Evolutionary conservation across 768 basidiomycete genomes (phyloP).

Genomic region (Amyloporia xantha): DNA sequence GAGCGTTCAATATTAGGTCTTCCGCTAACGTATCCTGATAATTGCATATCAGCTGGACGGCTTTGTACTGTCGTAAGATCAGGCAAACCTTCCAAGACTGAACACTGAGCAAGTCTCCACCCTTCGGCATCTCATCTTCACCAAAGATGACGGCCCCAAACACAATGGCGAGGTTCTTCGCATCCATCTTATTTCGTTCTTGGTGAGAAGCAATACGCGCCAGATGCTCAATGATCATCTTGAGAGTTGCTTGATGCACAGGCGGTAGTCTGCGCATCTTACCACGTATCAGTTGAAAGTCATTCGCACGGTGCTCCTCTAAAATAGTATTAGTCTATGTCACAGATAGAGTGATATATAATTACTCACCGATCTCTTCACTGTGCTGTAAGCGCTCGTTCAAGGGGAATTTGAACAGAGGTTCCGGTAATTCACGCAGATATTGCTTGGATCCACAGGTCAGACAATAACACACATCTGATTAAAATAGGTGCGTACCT

Average conservation of each 20-base stretch:
- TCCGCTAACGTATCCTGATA: conserved; percentile 69
- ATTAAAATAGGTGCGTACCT: conserved; percentile 42
- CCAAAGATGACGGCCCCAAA: conserved; percentile 88
- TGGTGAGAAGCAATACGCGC: conserved; percentile 57
- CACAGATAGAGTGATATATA: background rate
- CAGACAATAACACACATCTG: background rate
- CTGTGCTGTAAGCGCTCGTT: conserved; percentile 79
- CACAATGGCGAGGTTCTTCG: conserved; percentile 86
- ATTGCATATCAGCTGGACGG: background rate
- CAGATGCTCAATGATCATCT: conserved; percentile 77
- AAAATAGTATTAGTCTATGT: conserved; percentile 3
- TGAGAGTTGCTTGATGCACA: conserved; percentile 82
- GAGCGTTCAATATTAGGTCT: conserved; percentile 69
- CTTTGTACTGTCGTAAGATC: background rate
- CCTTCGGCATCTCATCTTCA: conserved; percentile 81
- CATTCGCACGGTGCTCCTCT: conserved; percentile 69
- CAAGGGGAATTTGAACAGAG: conserved; percentile 75
- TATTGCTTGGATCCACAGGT: conserved; percentile 44
- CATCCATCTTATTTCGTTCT: conserved; percentile 89
- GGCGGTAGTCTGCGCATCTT: conserved; percentile 80
- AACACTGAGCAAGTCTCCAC: conserved; percentile 67
- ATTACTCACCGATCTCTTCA: conserved; percentile 60
- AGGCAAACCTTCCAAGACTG: conserved; percentile 60
- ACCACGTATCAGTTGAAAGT: conserved; percentile 73
- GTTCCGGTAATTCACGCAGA: conserved; percentile 83